Base-by-base conservation (phyloP, 805 yeast genomes). In the Nakazawaea ishiwadae region DNA sequence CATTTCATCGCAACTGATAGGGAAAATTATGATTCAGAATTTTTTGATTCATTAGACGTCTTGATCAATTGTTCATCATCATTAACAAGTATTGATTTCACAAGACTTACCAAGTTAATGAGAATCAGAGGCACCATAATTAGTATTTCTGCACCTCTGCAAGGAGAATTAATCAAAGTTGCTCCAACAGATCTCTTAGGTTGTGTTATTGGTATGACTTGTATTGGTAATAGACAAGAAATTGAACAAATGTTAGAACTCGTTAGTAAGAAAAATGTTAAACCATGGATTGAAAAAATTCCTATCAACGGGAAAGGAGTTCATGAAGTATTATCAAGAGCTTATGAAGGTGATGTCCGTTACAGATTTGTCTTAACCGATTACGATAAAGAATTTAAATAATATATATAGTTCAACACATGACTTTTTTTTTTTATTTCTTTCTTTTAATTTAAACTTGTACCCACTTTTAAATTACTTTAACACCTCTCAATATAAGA, bases 301-400 rank as follows among this genome's bases (percentile, higher is more conserved):
- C 75, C 77, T 20, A 69, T 81, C 49, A 60, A 65, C 40, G 79
- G 68, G 49, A 73, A 62, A 34, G 74, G 73, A 51, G 76, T 77
- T 37, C 65, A 70, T 28, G 63, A 70, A 50, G 85, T 79, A 3
- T 69, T 81, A 56, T 69, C 70, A 32, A 73, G 77, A 55, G 67
- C 77, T 42, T 69, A 71, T 43, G 46, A 60, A 16, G 78, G 81
- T 53, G 79, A 79, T 46, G 79, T 78, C 35, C 73, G 74, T 51
- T 81, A 79, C 58, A 73, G 88, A 66, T 77, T 75, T 52, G 80
- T 81, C 8, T 63, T 82, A 48, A 71, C 74, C 42, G 77, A 75
- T 16, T 79, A 64, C 58, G 75, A 76, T 51, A 63, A 73, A 53
- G 71, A 64, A 3, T 73, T 73, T 30, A 35, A 24, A 30, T 20